Percentiles rank a stretch among this genome's conserved stretches.
Conservation (phyloP, 768 basidiomycete species). For the Erythrobasidium yunnanense region DNA sequence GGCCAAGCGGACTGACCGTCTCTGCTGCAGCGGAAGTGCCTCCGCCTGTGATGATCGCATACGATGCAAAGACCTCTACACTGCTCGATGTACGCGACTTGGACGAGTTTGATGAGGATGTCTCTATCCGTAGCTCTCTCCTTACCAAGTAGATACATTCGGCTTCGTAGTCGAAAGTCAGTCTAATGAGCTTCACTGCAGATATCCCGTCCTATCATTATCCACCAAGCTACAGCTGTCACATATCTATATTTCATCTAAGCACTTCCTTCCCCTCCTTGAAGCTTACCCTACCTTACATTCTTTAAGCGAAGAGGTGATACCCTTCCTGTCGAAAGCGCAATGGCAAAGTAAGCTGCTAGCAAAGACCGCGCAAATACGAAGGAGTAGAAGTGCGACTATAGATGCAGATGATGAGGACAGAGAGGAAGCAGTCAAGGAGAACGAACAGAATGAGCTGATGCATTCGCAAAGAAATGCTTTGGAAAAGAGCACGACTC, state of each 20-base stretch:
- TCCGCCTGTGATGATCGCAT: conserved; percentile 16
- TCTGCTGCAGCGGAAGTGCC: not conserved
- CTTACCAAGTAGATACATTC: not conserved
- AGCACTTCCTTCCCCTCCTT: not conserved
- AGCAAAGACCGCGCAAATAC: not conserved
- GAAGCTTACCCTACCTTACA: not conserved
- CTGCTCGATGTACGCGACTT: conserved; percentile 21
- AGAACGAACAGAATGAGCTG: not conserved
- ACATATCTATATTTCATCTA: conserved; percentile 9
- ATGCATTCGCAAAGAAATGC: not conserved
- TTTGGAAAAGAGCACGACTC: not conserved
- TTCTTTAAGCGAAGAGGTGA: conserved; percentile 2
- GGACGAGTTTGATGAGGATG: conserved; percentile 24
- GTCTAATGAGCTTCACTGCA: not conserved
- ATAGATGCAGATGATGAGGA: not conserved
- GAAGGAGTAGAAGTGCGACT: not conserved
- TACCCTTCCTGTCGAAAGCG: conserved; percentile 15
- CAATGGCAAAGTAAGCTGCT: conserved; percentile 16
- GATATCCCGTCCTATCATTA: conserved; percentile 6
- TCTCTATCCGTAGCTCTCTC: not conserved
- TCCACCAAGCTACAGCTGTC: conserved; percentile 10
- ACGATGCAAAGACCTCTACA: not conserved
- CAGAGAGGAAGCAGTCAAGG: not conserved
- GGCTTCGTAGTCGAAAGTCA: not conserved
- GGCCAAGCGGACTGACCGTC: not conserved